phyloP scores from a whole-genome alignment of 345 rosid genomes.

The Triadica sebifera region DNA sequence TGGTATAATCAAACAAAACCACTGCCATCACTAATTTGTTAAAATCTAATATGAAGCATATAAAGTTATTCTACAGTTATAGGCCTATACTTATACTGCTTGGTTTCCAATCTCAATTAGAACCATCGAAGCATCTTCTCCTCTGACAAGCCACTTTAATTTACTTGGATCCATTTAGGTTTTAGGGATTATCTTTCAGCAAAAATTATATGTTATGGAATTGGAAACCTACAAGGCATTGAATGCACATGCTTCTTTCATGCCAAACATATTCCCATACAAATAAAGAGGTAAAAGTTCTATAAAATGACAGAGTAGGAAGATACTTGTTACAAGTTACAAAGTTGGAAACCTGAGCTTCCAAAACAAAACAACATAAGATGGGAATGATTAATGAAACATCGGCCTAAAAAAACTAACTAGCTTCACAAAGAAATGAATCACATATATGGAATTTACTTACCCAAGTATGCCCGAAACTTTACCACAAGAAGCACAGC shows the following conservation, averaged over 20 bases:
- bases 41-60: conserved; percentile 10
- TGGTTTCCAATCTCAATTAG: not conserved
- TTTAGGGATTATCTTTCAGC: not conserved
- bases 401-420: not conserved
- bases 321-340: not conserved
- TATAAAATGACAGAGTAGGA: not conserved
- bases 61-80: conserved; percentile 4
- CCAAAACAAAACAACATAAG: conserved; percentile 1
- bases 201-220: not conserved
- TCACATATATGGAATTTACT: conserved; percentile 27
- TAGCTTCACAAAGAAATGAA: not conserved
- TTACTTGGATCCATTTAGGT: not conserved
- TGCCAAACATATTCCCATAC: not conserved
- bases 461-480: conserved; percentile 90
- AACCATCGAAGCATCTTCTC: conserved; percentile 4
- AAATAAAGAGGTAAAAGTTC: not conserved
- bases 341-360: not conserved
- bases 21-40: conserved; percentile 20
- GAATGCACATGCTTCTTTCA: too few relatives aligned
- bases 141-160: conserved; percentile 5
- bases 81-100: not conserved
- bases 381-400: not conserved
- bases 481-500: conserved; percentile 97
- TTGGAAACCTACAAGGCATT: too few relatives aligned
- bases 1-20: conserved; percentile 26